Evolutionary conservation across 495 filamentous ascomycete genomes (phyloP).

Genomic region (Lasiosphaeria hispida): DNA sequence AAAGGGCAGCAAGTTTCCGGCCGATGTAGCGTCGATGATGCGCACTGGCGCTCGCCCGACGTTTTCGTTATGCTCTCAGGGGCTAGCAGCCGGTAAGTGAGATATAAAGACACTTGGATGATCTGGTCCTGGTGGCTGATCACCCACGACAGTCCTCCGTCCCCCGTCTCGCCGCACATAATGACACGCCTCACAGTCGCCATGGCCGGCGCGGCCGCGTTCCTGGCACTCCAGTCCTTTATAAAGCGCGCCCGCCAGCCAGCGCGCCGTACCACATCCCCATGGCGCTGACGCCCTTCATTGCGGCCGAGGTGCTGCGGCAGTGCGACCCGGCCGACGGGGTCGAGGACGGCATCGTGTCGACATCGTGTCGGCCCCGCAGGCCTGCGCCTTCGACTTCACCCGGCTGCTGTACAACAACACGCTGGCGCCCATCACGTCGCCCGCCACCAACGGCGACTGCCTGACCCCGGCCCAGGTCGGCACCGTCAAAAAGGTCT

Average conservation of each 20-base stretch:
- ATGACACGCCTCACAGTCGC: no score
- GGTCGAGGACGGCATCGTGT: slow-evolving; percentile 61
- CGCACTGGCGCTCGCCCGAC: no score
- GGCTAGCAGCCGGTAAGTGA: no score
- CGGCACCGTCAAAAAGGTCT: slow-evolving; percentile 51
- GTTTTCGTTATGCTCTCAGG: no score
- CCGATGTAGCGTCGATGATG: no score
- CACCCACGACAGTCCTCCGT: no score
- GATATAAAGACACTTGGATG: no score
- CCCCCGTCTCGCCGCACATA: no score
- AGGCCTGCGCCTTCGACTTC: slow-evolving; percentile 55
- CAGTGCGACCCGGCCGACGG: slow-evolving; percentile 66
- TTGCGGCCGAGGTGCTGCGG: slow-evolving; percentile 58
- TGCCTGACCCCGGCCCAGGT: slow-evolving; percentile 61
- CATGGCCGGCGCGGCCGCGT: no score
- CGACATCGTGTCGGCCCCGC: no score
- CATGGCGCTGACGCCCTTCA: slow-evolving; percentile 44
- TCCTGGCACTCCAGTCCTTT: not conserved
- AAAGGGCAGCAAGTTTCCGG: no score
- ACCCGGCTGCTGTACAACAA: slow-evolving; percentile 56
- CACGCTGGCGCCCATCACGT: slow-evolving; percentile 27
- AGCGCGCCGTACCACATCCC: slow-evolving; percentile 50
- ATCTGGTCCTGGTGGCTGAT: no score
- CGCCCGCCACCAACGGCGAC: slow-evolving; percentile 4
- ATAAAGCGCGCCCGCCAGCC: slow-evolving; percentile 29